Base-by-base conservation (phyloP, 2,329 filamentous ascomycete species). In the Pezicula carpinea region DNA sequence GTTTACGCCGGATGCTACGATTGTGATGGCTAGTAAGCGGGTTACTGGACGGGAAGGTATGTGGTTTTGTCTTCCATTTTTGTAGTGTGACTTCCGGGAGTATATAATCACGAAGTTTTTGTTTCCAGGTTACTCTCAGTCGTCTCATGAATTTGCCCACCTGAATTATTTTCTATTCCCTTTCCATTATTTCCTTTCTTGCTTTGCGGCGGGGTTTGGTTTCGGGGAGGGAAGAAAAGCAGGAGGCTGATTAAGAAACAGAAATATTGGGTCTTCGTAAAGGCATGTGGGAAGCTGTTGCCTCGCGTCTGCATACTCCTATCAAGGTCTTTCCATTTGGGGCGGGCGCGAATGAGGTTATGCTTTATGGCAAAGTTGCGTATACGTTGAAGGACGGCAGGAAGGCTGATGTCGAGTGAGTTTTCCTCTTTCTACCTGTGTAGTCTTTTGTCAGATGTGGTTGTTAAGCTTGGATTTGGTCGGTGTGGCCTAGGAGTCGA, bases 281-380 rank as follows among this genome's bases (percentile, higher is more conserved):
- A 55, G 64, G 62, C 5, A 70, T 79, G 66, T 80, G 77, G 77
- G 69, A 73, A 31, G 71, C 72, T 39, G 70, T 81, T 3, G 59
- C 66, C 1, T 67, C 65, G 36, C 64, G 76, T 19, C 62, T 65
- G 22, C 76, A 79, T 56, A 63, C 61, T 4, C 67, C 72, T 0
- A 44, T 62, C 1, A 72, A 75, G 62, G 67, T 79, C 31, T 79
- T 74, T 55, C 68, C 74, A 0, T 77, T 75, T 57, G 72, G 73
- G 6, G 48, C 63, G 3, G 62, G 64, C 33, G 60, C 68, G 1
- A 61, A 73, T 23, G 73, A 79, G 52, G 67, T 76, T 15, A 79
- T 80, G 76, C 54, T 79, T 4, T 71, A 72, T 53, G 76, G 76
- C 1, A 73, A 62, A 3, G 77, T 80, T 11, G 68, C 69, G 35